Conservation (phyloP, 768 basidiomycete genomes). For the Naganishia randhawae region DNA sequence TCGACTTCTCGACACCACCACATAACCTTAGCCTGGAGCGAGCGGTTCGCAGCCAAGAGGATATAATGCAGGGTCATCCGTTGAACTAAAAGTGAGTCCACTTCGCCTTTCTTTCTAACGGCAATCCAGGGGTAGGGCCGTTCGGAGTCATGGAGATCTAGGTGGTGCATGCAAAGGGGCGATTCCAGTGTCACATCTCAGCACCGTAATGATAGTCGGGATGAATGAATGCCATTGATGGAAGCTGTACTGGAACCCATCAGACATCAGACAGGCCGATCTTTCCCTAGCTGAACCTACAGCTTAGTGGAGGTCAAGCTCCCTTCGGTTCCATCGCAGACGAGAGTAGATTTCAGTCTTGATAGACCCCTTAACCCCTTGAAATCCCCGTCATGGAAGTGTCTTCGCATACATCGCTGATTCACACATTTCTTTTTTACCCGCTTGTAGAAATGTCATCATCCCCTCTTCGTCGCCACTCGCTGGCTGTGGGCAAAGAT, state of each 20-base stretch:
- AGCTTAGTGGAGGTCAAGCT: too few relatives aligned
- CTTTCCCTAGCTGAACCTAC: too few relatives aligned
- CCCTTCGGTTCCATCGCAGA: too few relatives aligned
- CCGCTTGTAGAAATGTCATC: constrained; percentile 1
- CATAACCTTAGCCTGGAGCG: background rate
- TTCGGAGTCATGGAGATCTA: background rate
- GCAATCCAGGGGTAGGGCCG: background rate
- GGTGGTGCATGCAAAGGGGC: background rate
- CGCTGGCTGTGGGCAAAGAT: constrained; percentile 1
- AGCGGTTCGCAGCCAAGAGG: background rate
- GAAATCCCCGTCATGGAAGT: too few relatives aligned
- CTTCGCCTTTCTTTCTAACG: background rate
- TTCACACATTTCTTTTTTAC: background rate
- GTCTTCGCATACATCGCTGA: too few relatives aligned
- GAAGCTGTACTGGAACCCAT: too few relatives aligned
- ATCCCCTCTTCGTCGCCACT: constrained; percentile 20
- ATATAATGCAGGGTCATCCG: background rate
- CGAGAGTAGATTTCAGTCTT: too few relatives aligned
- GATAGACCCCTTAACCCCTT: too few relatives aligned
- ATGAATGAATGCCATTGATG: background rate
- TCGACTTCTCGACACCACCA: background rate
- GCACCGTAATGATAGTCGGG: too few relatives aligned
- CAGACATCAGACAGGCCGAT: too few relatives aligned
- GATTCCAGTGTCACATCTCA: too few relatives aligned
- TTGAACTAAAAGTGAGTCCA: background rate